phyloP scores from a whole-genome alignment of 2,329 filamentous ascomycete genomes.

The Botryotinia narcissicola region DNA sequence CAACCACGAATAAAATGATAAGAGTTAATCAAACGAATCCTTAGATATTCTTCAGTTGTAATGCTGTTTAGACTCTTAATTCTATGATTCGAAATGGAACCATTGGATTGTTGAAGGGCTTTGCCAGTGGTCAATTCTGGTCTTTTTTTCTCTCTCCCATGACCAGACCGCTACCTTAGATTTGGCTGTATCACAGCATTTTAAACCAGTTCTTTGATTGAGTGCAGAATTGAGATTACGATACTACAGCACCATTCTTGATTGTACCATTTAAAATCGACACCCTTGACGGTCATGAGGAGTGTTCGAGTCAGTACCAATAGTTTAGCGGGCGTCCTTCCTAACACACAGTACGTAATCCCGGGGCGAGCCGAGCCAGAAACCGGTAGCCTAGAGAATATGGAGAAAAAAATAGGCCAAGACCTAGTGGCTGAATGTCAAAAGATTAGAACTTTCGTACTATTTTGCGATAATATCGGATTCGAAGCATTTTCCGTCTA shows the following conservation, averaged over 20 bases:
- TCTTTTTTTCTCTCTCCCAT: too few species aligned
- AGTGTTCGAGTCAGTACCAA: background rate
- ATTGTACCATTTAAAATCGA: background rate
- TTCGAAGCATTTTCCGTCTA: background rate
- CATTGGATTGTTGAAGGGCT: too few species aligned
- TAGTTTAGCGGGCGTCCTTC: background rate
- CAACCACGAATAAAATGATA: too few species aligned
- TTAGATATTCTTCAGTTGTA: too few species aligned
- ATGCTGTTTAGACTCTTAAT: too few species aligned
- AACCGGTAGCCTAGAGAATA: background rate
- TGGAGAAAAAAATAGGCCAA: background rate
- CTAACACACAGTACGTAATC: background rate
- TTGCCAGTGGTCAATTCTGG: too few species aligned
- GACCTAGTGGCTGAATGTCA: background rate
- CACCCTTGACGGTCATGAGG: background rate
- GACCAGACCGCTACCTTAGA: background rate
- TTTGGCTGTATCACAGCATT: background rate
- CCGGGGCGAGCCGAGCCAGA: background rate
- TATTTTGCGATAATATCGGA: background rate
- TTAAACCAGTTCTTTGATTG: background rate
- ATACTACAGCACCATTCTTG: background rate
- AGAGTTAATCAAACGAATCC: too few species aligned
- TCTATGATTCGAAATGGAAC: too few species aligned
- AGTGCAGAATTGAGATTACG: background rate
- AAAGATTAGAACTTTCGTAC: background rate